Evolutionary conservation across 352 stramenopile genomes (phyloP).

Genomic region (Stramenopiles sp.): DNA sequence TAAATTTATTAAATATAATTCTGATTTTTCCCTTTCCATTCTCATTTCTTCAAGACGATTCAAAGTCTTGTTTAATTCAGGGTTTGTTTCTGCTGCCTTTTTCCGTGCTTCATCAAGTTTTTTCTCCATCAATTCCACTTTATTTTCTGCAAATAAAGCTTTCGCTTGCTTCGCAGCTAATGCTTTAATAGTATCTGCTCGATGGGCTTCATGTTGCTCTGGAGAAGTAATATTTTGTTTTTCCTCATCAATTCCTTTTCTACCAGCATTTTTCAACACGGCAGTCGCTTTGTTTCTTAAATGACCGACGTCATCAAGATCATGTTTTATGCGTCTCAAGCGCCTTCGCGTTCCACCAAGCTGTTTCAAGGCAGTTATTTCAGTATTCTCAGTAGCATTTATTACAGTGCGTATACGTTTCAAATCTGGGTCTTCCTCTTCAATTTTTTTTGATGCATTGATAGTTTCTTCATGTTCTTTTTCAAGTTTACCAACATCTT

Average conservation of each 20-base stretch:
- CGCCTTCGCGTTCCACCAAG: background rate
- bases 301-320: background rate
- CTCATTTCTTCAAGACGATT: background rate
- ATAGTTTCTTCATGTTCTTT: background rate
- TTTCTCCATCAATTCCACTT: background rate
- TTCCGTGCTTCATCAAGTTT: background rate
- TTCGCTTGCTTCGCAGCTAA: background rate
- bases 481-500: background rate
- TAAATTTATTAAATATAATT: background rate
- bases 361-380: background rate
- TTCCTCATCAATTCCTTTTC: background rate
- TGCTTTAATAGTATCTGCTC: background rate
- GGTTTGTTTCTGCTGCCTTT: background rate
- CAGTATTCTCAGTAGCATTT: background rate
- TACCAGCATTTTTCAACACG: background rate
- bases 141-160: background rate
- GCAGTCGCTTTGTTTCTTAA: background rate
- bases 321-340: background rate
- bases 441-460: background rate
- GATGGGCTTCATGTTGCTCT: background rate
- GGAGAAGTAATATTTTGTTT: background rate
- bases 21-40: background rate
- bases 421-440: background rate
- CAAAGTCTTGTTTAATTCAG: background rate
- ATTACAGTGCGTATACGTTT: background rate